A percentile compares a stretch with the other conserved stretches of the same genome.
Conservation (phyloP, 768 basidiomycete species). For the Boletus sp. region DNA sequence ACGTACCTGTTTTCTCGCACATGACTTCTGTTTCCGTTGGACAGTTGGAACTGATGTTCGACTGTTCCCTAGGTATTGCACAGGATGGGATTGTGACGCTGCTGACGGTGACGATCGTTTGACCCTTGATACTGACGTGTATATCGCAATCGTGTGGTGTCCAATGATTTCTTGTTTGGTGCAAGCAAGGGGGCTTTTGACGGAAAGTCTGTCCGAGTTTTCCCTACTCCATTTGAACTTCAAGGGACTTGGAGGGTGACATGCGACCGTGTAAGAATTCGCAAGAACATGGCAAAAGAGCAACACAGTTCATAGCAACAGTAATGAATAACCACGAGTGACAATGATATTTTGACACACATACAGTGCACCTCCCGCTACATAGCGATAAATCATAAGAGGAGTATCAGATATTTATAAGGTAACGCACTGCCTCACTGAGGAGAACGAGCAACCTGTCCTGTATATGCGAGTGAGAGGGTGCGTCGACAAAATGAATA, state of each 20-base stretch:
- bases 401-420: conserved; percentile 20
- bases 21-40: not conserved
- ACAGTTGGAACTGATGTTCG: not conserved
- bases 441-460: conserved; percentile 29
- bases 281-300: no score
- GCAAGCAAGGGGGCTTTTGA: no score
- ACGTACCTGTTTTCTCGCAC: not conserved
- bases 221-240: no score
- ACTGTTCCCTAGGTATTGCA: conserved; percentile 46
- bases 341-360: conserved; percentile 6
- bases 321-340: no score
- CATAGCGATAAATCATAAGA: conserved; percentile 7
- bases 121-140: not conserved
- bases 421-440: conserved; percentile 30
- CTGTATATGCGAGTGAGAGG: conserved; percentile 11
- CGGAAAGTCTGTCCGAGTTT: no score
- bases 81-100: conserved; percentile 56
- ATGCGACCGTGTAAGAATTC: no score
- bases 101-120: conserved; percentile 50
- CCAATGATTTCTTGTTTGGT: no score
- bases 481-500: not conserved
- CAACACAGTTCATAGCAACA: no score
- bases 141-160: no score
- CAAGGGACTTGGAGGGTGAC: no score
- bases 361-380: conserved; percentile 17